Conservation (phyloP, 495 filamentous ascomycete genomes). For the Xylaria castorea region DNA sequence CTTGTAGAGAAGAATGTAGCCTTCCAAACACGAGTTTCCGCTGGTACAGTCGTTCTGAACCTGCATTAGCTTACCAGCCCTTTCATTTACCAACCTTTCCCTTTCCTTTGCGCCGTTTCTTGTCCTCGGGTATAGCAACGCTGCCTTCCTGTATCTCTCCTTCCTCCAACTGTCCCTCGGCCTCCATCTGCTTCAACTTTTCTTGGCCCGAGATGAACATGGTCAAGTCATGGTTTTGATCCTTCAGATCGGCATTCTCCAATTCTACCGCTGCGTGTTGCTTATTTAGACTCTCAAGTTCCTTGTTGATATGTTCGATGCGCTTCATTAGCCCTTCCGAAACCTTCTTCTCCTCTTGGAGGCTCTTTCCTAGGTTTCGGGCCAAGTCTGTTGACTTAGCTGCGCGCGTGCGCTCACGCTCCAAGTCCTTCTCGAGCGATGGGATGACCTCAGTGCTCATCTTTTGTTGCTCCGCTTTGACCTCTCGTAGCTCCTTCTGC, state of each 20-base stretch:
- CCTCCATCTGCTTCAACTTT: slow-evolving; percentile 73
- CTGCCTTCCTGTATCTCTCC: slow-evolving; percentile 59
- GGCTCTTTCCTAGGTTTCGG: slow-evolving; percentile 73
- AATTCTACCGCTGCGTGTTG: slow-evolving; percentile 61
- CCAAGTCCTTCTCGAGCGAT: slow-evolving; percentile 70
- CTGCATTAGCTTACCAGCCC: slow-evolving; percentile 25
- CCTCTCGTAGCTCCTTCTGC: slow-evolving; percentile 51
- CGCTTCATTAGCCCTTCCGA: slow-evolving; percentile 77
- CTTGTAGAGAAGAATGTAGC: background rate
- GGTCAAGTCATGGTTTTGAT: slow-evolving; percentile 87
- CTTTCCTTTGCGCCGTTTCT: slow-evolving; percentile 62
- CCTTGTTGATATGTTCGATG: slow-evolving; percentile 69
- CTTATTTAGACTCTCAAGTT: slow-evolving; percentile 60
- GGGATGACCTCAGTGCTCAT: slow-evolving; percentile 67
- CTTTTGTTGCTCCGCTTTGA: slow-evolving; percentile 62
- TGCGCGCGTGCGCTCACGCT: slow-evolving; percentile 69
- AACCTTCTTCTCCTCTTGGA: slow-evolving; percentile 88
- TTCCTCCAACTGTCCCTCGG: slow-evolving; percentile 65
- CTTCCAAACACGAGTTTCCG: background rate
- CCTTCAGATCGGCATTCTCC: slow-evolving; percentile 69
- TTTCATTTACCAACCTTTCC: slow-evolving; percentile 43
- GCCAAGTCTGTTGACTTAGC: slow-evolving; percentile 78
- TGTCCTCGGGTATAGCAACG: slow-evolving; percentile 58
- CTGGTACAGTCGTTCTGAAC: background rate
- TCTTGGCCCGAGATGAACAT: slow-evolving; percentile 88